Evolutionary conservation across 163 green algal genomes (phyloP).

Genomic region (Scenedesmus sp.): DNA sequence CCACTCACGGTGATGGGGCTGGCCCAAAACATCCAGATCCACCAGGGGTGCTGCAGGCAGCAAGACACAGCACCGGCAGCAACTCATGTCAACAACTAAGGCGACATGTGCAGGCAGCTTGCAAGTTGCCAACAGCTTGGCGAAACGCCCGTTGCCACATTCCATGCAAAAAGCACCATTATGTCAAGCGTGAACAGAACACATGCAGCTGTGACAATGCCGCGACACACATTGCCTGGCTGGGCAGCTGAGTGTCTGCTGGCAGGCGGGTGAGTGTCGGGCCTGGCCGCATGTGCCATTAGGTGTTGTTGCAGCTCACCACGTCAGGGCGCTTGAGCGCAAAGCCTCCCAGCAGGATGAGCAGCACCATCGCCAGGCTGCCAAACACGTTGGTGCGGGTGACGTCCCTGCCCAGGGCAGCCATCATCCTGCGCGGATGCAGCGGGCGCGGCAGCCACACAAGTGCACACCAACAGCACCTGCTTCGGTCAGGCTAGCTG

Average conservation of each 20-base stretch:
- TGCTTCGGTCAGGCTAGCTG: too few species aligned
- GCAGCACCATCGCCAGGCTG: conserved; percentile 54
- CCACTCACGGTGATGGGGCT: conserved; percentile 47
- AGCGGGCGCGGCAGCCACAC: background rate
- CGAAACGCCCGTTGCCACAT: too few species aligned
- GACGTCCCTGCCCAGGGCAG: conserved; percentile 56
- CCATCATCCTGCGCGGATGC: conserved; percentile 57
- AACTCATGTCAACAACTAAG: background rate
- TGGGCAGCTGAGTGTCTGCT: background rate
- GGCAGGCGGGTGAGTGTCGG: too few species aligned
- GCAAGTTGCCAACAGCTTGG: too few species aligned
- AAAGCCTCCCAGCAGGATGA: conserved; percentile 67
- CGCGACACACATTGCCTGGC: background rate
- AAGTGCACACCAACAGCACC: too few species aligned
- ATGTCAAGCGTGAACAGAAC: background rate
- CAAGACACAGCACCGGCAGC: background rate
- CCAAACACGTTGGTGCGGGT: conserved; percentile 67
- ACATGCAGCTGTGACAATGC: background rate
- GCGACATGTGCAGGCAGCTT: too few species aligned
- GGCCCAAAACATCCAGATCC: conserved; percentile 65
- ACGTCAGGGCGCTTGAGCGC: conserved; percentile 51
- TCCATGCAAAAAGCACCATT: background rate
- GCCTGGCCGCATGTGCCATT: too few species aligned
- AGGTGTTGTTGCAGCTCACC: background rate
- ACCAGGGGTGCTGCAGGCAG: conserved; percentile 52